Base-by-base conservation (phyloP, 176 grass and related monocot genomes). In the Juncus inflexus region DNA sequence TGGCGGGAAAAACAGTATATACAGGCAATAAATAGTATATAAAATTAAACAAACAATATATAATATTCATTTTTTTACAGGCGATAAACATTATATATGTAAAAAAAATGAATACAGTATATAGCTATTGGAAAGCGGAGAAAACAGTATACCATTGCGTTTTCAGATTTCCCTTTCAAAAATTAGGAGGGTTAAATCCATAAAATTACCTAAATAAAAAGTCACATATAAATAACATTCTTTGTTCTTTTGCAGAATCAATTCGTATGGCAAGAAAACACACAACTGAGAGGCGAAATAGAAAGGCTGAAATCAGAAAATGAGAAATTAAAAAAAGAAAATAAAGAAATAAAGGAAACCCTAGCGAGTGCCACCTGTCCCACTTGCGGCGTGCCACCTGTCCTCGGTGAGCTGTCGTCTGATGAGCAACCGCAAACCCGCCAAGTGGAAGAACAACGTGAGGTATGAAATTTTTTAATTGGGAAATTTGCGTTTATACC, bases 241-340 rank as follows among this genome's bases (percentile, higher is more conserved):
- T 55, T 69, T 55, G 12, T 71, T 12, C 15, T 71, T 19, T 15
- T 49, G 40, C 68, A 71, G 68, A 71, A 71, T 55, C 68, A 71
- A 41, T 71, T 71, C 45, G 68, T 71, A 40, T 71, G 68, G 68
- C 68, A 71, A 12, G 68, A 71, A 39, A 71, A 71, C 38, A 71
- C 68, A 19, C 68, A 71, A 71, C 9, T 71, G 40, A 71, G 68
- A 71, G 50, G 52, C 7, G 68, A 71, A 39, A 58, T 71, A 47
- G 68, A 71, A 50, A 71, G 58, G 39, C 38, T 71, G 14, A 71
- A 71, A 15, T 50, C 53, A 12, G 68, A 71, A 14, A 71, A 71
- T 59, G 68, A 59, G 40, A 71, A 71, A 59, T 71, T 71, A 60
- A 36, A 55, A 42, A 41, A 37, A 71, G 68, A 71, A 71, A 71